A percentile compares a stretch with the other conserved stretches of the same genome.
Conservation (phyloP, 345 rosid species). For the rapeseed (Brassica napus) region Da-Ae NC_063452.1:34689501-34690000, state of each 20-base stretch:
- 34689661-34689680: conserved; percentile 29
- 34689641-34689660: conserved; percentile 71
- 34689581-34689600: conserved; percentile 60
- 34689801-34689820: no score
- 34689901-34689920: neutral
- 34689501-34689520: conserved; percentile 88
- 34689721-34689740: no score
- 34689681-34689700: neutral
- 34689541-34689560: conserved; percentile 88
- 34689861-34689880: neutral
- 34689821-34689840: no score
- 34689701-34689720: neutral
- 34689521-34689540: conserved; percentile 87
- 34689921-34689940: neutral
- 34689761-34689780: neutral
- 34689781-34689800: neutral
- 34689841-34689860: neutral
- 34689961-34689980: neutral
- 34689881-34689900: neutral
- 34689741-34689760: neutral
- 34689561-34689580: conserved; percentile 80
- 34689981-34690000: neutral
- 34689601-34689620: conserved; percentile 72
- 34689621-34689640: conserved; percentile 67
- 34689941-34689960: neutral